Base-by-base conservation (phyloP, 2,329 filamentous ascomycete genomes). In the Hypoxylon rubiginosum region DNA sequence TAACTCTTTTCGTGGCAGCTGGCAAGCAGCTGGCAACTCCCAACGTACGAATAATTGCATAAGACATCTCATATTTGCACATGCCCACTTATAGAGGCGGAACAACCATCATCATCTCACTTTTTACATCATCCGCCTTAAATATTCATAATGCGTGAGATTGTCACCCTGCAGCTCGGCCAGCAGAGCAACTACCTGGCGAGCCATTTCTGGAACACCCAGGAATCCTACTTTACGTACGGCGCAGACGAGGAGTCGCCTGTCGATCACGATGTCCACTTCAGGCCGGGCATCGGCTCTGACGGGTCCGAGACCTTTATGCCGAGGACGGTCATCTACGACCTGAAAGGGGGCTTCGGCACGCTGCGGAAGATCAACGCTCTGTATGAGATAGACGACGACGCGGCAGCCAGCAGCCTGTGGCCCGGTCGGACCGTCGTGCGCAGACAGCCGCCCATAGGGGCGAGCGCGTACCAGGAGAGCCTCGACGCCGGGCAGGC, bases 161-260 rank as follows among this genome's bases (percentile, higher is more conserved):
- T 98, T 67, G 85, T 99, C 67, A 97, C 95, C 0, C 84, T 99
- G 49, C 96, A 99, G 84, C 89, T 98, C 65, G 96, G 96, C 46
- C 91, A 97, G 77, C 90, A 92, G 76, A 94, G 92, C 78, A 99
- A 99, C 79, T 97, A 97, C 75, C 83, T 97, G 21, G 94, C 92
- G 30, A 97, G 94, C 0, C 96, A 99, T 82, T 99, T 97, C 79
- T 99, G 96, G 96, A 99, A 99, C 75, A 85, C 92, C 5, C 95
- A 97, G 92, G 96, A 99, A 84, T 97, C 95, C 0, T 99, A 99
- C 80, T 98, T 98, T 77, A 97, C 94, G 13, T 98, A 97, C 75
- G 85, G 84, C 1, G 82, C 86, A 49, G 84, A 90, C 67, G 83
- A 92, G 76, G 85, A 88, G 72, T 87, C 91, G 6, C 85, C 87